phyloP scores from a whole-genome alignment of 2,329 filamentous ascomycete species.

The Didymella segeticola region DNA sequence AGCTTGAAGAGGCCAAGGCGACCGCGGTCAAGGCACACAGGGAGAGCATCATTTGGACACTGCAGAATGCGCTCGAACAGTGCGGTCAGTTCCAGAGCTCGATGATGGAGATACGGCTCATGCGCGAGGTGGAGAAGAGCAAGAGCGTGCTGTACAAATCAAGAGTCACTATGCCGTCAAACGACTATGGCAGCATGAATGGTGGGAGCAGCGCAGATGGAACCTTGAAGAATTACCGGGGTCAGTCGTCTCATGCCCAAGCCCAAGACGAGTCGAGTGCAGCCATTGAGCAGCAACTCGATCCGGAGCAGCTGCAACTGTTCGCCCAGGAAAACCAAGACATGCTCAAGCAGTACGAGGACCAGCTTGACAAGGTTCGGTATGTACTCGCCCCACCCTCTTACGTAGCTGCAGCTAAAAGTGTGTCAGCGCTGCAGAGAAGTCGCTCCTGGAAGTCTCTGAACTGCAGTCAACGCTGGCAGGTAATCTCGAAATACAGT shows the following conservation, averaged over 20 bases:
- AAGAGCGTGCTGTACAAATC: conserved; percentile 82
- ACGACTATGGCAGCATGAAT: conserved; percentile 31
- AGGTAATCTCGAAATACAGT: conserved; percentile 82
- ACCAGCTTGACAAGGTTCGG: conserved; percentile 92
- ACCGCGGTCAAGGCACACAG: conserved; percentile 73
- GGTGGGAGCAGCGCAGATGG: conserved; percentile 17
- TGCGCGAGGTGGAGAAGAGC: conserved; percentile 85
- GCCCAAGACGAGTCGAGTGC: conserved; percentile 32
- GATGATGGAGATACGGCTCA: conserved; percentile 92
- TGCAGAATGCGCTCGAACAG: conserved; percentile 76
- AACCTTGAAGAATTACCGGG: conserved; percentile 35
- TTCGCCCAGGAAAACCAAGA: conserved; percentile 93
- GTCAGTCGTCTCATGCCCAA: conserved; percentile 27
- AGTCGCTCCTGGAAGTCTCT: conserved; percentile 88
- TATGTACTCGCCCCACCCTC: conserved; percentile 56
- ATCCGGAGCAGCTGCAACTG: conserved; percentile 85
- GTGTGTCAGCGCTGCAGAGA: conserved; percentile 75
- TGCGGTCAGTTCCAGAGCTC: conserved; percentile 79
- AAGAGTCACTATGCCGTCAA: conserved; percentile 46
- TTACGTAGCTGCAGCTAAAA: conserved; percentile 21
- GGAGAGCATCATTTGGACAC: conserved; percentile 83
- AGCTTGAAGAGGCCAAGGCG: conserved; percentile 72
- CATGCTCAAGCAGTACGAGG: conserved; percentile 92
- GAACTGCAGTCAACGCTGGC: conserved; percentile 90
- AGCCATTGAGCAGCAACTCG: conserved; percentile 66